Evolutionary conservation across 2,329 filamentous ascomycete species (phyloP), one percentile per base, ranked within the genome.

Genomic region (Fusarium oxysporum): DNA sequence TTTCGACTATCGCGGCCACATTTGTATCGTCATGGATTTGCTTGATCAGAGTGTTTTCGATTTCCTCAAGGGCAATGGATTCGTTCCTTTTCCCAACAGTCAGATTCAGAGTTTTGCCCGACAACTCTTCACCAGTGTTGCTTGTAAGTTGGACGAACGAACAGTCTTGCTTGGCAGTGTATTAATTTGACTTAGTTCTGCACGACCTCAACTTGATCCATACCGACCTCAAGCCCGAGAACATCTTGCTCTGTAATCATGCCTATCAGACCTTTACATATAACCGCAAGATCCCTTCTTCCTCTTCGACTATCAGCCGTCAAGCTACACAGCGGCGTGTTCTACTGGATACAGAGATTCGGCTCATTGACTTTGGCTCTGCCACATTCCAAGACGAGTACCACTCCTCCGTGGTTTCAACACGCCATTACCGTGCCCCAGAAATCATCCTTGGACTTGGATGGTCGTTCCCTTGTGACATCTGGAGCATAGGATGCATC

Each of bases 131-230:
- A 98, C 96, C n/a, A 98, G 96, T 78, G 97, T 99, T 78, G 96
- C 96, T 65, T 99, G 94, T 97, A 85, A 87, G 94, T 90, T 21
- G 23, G 10, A 14, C n/a, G 28, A 10, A 50, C 21, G 25, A 17
- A 50, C 3, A 33, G n/a, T 11, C 13, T 47, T 25, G 8, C 21
- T 23, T 43, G 32, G 8, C 25, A 35, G 8, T 28, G n/a, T 33
- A 38, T 74, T 79, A 44, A 80, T 69, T 40, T 55, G 28, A 17
- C 33, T 1, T 38, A 97, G 94, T 98, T 82, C 87, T 99, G 28
- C 96, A 99, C 80, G 96, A 99, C 82, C 89, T 99, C 23, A 97
- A 98, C 81, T 89, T 99, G 73, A 98, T 99, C 69, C 96, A 99
- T 81, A 99, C 96, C 14, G 91, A 92, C 79, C 81, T 92, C 53